Percentiles rank a stretch among this genome's conserved stretches.
phyloP scores from a whole-genome alignment of 225 moss, liverwort and hornwort species.

The Physcomitrellopsis africana region DNA sequence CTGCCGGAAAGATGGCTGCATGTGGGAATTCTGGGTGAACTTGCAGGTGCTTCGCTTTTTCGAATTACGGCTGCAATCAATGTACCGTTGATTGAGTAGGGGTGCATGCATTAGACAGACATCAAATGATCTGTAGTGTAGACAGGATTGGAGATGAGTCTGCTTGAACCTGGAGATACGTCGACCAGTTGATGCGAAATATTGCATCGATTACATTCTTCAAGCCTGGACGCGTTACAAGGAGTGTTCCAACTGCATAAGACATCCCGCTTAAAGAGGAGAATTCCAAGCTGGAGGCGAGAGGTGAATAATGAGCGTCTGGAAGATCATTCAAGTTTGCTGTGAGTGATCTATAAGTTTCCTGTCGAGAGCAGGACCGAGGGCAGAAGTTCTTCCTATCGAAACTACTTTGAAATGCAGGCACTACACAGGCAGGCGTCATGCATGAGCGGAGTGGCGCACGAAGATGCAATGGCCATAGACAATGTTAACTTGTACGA shows the following conservation, averaged over 20 bases:
- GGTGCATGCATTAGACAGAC: too few species aligned
- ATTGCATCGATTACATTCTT: not conserved
- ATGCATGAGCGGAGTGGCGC: constrained; percentile 71
- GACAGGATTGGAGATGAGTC: not conserved
- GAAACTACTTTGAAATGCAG: constrained; percentile 46
- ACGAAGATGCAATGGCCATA: constrained; percentile 70
- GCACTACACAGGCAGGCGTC: constrained; percentile 70
- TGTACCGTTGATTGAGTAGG: too few species aligned
- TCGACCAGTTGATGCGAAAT: not conserved
- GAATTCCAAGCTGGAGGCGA: not conserved
- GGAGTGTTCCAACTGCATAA: too few species aligned
- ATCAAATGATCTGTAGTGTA: too few species aligned
- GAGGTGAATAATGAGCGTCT: not conserved
- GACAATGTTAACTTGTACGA: constrained; percentile 75
- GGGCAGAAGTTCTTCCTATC: not conserved
- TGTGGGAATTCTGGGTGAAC: too few species aligned
- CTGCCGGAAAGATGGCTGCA: too few species aligned
- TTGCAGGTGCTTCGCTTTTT: too few species aligned
- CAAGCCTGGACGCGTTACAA: not conserved
- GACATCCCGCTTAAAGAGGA: not conserved
- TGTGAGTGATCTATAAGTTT: not conserved
- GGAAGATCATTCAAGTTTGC: not conserved
- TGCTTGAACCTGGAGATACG: not conserved
- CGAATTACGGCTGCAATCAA: too few species aligned
- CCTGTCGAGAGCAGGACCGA: not conserved